Evolutionary conservation across 805 yeast genomes (phyloP).

Genomic region (Saturnispora kantuleensis): DNA sequence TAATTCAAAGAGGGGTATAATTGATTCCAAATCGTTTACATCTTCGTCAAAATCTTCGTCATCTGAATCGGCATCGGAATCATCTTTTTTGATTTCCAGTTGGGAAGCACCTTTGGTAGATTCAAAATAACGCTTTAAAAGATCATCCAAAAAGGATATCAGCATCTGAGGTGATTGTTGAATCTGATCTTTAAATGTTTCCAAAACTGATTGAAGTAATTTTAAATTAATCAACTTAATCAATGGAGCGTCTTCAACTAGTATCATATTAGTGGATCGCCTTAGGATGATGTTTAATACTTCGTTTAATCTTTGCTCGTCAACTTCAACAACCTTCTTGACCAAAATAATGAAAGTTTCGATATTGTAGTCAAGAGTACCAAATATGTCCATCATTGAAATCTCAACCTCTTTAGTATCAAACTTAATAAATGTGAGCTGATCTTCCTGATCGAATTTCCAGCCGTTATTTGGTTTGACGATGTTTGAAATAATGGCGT

Average conservation of each 20-base stretch:
- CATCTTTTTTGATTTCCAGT: slow-evolving; percentile 8
- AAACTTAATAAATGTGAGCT: slow-evolving; percentile 19
- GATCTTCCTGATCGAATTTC: slow-evolving; percentile 35
- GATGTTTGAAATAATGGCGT: slow-evolving; percentile 13
- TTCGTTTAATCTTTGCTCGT: slow-evolving; percentile 35
- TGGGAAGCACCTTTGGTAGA: neutral
- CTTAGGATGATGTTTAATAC: slow-evolving; percentile 44
- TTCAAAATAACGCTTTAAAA: slow-evolving; percentile 4
- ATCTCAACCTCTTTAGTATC: slow-evolving; percentile 8
- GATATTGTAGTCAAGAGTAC: slow-evolving; percentile 32
- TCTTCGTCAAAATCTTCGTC: slow-evolving; percentile 30
- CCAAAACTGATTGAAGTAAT: slow-evolving; percentile 52
- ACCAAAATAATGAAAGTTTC: slow-evolving; percentile 25
- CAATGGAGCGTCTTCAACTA: slow-evolving; percentile 37
- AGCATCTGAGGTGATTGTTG: slow-evolving; percentile 30
- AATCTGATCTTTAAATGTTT: slow-evolving; percentile 45
- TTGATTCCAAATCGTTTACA: slow-evolving; percentile 23
- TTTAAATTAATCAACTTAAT: slow-evolving; percentile 49
- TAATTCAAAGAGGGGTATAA: slow-evolving; percentile 14
- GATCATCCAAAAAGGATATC: slow-evolving; percentile 7
- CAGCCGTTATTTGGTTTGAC: slow-evolving; percentile 27
- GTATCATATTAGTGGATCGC: slow-evolving; percentile 48
- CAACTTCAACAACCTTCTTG: slow-evolving; percentile 33
- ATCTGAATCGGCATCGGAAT: slow-evolving; percentile 28
- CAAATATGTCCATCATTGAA: slow-evolving; percentile 25